Evolutionary conservation across 208 protist species (phyloP), one percentile per base, ranked within the genome.

Genomic region (Porcisia deanei): DNA sequence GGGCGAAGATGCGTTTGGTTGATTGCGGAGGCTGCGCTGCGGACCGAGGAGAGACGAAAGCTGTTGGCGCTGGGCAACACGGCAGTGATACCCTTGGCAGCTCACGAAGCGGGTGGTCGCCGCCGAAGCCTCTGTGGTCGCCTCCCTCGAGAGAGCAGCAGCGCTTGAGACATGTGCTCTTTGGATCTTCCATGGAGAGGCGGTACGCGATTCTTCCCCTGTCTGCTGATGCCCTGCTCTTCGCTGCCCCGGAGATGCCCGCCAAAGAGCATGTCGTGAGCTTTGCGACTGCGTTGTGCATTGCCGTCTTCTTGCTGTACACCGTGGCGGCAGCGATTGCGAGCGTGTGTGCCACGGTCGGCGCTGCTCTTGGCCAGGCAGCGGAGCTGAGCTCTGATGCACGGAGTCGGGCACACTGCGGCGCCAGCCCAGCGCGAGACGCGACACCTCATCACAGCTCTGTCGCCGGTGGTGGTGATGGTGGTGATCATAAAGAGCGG

Each of bases 221-320:
- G 5, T 69, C 72, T 37, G 83, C 85, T 22, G 77, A 88, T 71
- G 73, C 85, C n/a, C 66, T 93, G 52, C 84, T 95, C n/a, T 89
- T 86, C 82, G 83, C 83, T 16, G 88, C 77, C 1, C 88, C 91
- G 18, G 86, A 91, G 57, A 37, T 25, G 45, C 79, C 85, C 9
- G 84, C 61, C 3, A 2, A 57, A 6, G 63, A 34, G 47, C 88
- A 93, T 75, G 47, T 93, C 10, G 64, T 76, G 47, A 87, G 79
- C 70, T 69, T 88, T 61, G 41, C 71, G 9, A 22, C 71, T 1
- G 82, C 86, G 55, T 47, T 80, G 30, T 57, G n/a, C 2, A 16
- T 79, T 8, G 57, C 77, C 8, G 3, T 88, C 16, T 12, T 78
- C 0, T 20, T 84, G 0, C 34, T 88, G 25, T 95, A 93, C 79